phyloP scores from a whole-genome alignment of 208 protist genomes.

The Wallacemonas collosoma region DNA sequence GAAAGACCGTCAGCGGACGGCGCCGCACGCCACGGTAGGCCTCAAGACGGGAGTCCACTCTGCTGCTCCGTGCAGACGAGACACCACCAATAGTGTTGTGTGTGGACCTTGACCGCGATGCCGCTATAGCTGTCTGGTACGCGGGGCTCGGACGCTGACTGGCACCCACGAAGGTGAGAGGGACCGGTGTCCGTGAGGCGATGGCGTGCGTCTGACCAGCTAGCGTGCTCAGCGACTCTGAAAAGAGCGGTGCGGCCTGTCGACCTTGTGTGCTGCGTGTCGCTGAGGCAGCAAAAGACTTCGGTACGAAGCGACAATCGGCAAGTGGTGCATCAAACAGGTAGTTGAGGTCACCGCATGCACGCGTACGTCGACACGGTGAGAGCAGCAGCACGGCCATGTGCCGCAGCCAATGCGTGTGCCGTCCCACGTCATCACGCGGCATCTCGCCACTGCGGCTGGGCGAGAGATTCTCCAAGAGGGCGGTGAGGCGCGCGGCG shows the following conservation, averaged over 20 bases:
- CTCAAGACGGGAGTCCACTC: not conserved
- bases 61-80: too few species aligned
- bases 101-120: too few species aligned
- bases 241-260: slow-evolving; percentile 19
- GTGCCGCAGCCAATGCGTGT: slow-evolving; percentile 41
- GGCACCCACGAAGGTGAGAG: slow-evolving; percentile 20
- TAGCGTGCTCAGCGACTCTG: not conserved
- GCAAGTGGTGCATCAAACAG: slow-evolving; percentile 28
- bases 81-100: too few species aligned
- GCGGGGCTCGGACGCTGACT: slow-evolving; percentile 13
- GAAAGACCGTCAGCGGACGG: not conserved
- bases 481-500: not conserved
- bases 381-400: slow-evolving; percentile 49
- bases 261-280: not conserved
- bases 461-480: not conserved
- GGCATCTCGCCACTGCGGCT: not conserved
- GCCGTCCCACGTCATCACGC: not conserved
- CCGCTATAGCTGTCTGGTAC: not conserved
- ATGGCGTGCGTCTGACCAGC: not conserved
- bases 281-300: not conserved
- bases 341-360: slow-evolving; percentile 12
- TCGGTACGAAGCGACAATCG: slow-evolving; percentile 20
- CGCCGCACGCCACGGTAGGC: not conserved
- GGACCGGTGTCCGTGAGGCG: not conserved
- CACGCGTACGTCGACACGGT: slow-evolving; percentile 19